Evolutionary conservation across 176 grass and related monocot genomes (phyloP).

Genomic region (Eragrostis nindensis): DNA sequence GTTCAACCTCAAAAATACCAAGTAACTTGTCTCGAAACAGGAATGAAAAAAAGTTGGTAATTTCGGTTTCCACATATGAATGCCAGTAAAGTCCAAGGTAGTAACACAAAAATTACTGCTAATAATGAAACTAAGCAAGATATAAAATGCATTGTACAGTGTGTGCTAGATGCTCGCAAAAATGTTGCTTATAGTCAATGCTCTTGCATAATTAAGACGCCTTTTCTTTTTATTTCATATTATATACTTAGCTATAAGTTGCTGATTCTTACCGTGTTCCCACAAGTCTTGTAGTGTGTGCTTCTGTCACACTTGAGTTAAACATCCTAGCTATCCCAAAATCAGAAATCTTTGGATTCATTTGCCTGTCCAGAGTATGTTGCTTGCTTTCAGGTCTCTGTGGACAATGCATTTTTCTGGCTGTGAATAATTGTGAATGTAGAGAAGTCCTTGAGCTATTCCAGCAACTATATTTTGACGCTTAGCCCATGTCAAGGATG

Average conservation of each 20-base stretch:
- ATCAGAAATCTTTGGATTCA: slow-evolving; percentile 77
- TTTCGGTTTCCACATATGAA: too few relatives aligned
- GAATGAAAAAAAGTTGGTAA: background rate
- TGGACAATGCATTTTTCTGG: slow-evolving; percentile 51
- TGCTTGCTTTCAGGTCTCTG: slow-evolving; percentile 45
- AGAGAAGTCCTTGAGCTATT: slow-evolving; percentile 62
- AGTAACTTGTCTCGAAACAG: background rate
- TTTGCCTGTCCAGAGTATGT: slow-evolving; percentile 54
- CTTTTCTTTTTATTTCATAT: background rate
- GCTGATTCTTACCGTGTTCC: slow-evolving; percentile 55
- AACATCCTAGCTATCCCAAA: slow-evolving; percentile 65
- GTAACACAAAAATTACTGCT: background rate
- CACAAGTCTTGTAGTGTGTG: slow-evolving; percentile 34
- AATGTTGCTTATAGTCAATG: background rate
- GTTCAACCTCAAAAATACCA: background rate
- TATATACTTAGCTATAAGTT: background rate
- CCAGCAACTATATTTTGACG: slow-evolving; percentile 51
- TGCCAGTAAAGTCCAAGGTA: too few relatives aligned
- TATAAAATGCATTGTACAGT: background rate
- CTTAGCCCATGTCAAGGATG: slow-evolving; percentile 30
- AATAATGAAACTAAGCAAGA: background rate
- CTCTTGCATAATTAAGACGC: too few relatives aligned
- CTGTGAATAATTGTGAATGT: slow-evolving; percentile 55
- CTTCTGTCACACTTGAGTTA: slow-evolving; percentile 30
- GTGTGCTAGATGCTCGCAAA: background rate